phyloP scores from a whole-genome alignment of 257 asterid species.

The Lithospermum erythrorhizon region DNA sequence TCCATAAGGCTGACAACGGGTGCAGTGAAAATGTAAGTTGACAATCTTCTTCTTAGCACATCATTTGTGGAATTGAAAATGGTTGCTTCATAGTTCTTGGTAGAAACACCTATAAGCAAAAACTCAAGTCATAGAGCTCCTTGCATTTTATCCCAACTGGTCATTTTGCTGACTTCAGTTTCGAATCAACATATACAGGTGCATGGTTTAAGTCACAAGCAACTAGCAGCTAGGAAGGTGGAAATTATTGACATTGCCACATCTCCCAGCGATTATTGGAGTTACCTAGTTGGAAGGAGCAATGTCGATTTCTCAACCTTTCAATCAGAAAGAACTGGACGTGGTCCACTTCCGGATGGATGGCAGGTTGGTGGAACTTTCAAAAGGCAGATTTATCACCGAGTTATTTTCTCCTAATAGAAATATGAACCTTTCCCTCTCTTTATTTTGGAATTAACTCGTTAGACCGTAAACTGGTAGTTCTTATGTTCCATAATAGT shows the following conservation, averaged over 20 bases:
- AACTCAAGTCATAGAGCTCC: not conserved
- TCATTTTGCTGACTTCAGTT: not conserved
- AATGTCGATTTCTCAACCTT: constrained; percentile 50
- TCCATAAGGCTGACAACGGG: constrained; percentile 65
- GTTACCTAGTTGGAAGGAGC: constrained; percentile 60
- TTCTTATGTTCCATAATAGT: too few species aligned
- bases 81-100: not conserved
- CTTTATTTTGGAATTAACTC: too few species aligned
- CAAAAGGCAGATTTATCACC: not conserved
- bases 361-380: constrained; percentile 65
- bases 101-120: not conserved
- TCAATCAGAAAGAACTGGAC: constrained; percentile 54
- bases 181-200: constrained; percentile 30
- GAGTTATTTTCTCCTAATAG: too few species aligned
- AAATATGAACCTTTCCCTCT: too few species aligned
- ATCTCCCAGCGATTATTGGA: constrained; percentile 66
- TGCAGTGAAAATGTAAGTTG: constrained; percentile 64
- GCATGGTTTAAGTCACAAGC: constrained; percentile 56
- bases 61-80: not conserved
- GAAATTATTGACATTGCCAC: constrained; percentile 68
- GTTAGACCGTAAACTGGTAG: too few species aligned
- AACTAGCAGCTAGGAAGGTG: constrained; percentile 54
- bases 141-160: not conserved
- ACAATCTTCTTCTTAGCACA: not conserved
- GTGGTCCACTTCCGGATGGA: constrained; percentile 74